Conservation (phyloP, 805 yeast genomes). For the Wickerhamiella parazyma region DNA sequence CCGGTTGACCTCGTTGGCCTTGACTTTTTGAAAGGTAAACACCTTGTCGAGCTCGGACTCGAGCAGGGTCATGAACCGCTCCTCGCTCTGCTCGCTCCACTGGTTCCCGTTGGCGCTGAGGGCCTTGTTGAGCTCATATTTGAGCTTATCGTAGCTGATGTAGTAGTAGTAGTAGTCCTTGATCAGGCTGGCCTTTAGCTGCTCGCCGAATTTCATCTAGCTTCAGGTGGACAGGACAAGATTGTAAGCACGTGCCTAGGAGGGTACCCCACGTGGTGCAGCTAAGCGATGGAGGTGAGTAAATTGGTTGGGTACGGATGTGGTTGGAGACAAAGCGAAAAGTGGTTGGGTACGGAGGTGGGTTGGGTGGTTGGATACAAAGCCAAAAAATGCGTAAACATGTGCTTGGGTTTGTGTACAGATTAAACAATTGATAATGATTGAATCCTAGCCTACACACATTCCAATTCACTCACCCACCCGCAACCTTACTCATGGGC, state of each 20-base stretch:
- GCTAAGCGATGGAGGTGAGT: background rate
- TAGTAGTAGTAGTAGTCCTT: conserved; percentile 85
- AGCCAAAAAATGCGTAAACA: too few relatives aligned
- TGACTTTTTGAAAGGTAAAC: conserved; percentile 77
- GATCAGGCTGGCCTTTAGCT: conserved; percentile 74
- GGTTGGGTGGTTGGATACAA: too few relatives aligned
- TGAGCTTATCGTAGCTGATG: conserved; percentile 81
- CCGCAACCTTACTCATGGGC: conserved; percentile 16
- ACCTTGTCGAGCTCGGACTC: conserved; percentile 88
- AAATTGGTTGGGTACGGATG: background rate
- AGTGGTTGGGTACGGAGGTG: too few relatives aligned
- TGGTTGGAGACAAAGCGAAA: too few relatives aligned
- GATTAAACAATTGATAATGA: too few relatives aligned
- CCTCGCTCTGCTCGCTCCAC: conserved; percentile 76
- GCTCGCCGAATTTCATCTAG: conserved; percentile 95
- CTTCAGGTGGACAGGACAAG: background rate
- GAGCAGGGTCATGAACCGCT: conserved; percentile 56
- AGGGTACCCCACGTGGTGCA: background rate
- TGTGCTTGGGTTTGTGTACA: too few relatives aligned
- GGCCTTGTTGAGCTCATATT: conserved; percentile 62
- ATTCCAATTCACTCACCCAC: too few relatives aligned
- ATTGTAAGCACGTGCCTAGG: conserved; percentile 7
- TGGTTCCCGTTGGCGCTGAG: conserved; percentile 36
- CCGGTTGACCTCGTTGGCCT: conserved; percentile 71
- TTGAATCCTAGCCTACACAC: too few relatives aligned